phyloP scores from a whole-genome alignment of 1,139 yeast species.

The Geotrichum macrosporum region DNA sequence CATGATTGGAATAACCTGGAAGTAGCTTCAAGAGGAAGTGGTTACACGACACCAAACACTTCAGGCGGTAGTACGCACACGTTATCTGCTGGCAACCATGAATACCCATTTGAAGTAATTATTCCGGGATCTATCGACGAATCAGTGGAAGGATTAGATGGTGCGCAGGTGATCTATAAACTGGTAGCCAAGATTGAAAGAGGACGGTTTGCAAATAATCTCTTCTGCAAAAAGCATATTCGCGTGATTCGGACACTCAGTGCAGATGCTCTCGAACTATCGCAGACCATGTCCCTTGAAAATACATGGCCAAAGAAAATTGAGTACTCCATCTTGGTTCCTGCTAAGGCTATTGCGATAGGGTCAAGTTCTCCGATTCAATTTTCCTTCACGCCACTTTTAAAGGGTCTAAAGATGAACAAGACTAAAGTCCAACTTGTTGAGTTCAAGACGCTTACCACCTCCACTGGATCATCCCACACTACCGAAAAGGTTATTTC shows the following conservation, averaged over 20 bases:
- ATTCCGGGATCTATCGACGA: constrained; percentile 84
- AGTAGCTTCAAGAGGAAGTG: constrained; percentile 30
- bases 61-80: constrained; percentile 18
- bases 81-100: constrained; percentile 74
- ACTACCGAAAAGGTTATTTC: constrained; percentile 57
- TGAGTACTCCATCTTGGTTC: constrained; percentile 82
- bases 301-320: constrained; percentile 95
- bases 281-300: constrained; percentile 91
- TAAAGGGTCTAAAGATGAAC: constrained; percentile 77
- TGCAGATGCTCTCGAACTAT: constrained; percentile 78
- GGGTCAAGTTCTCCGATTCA: constrained; percentile 74
- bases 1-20: constrained; percentile 72
- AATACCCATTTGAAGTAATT: constrained; percentile 80
- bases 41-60: constrained; percentile 3
- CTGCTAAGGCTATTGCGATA: constrained; percentile 83
- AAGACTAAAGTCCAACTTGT: constrained; percentile 59
- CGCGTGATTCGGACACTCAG: constrained; percentile 86
- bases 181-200: constrained; percentile 79
- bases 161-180: constrained; percentile 73
- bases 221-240: constrained; percentile 66
- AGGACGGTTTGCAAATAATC: constrained; percentile 65
- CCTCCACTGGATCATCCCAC: background rate
- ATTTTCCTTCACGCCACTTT: constrained; percentile 69
- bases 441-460: constrained; percentile 42
- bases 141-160: constrained; percentile 85